Conservation (phyloP, 140 eudicot species). For the Senecio squalidus region DNA sequence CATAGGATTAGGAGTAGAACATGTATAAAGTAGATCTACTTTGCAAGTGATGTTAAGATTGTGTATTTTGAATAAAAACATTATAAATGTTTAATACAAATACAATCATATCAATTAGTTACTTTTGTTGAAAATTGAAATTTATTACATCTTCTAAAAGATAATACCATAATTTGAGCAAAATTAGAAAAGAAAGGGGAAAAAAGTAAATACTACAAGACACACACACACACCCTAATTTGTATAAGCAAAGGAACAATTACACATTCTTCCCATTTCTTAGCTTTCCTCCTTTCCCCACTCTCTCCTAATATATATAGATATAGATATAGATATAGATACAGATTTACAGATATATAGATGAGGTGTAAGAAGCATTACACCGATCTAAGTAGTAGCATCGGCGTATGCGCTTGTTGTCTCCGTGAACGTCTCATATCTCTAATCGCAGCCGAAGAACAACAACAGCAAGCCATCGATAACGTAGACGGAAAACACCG, state of each 20-base stretch:
- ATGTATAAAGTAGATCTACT: too few species aligned
- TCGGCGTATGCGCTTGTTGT: constrained; percentile 76
- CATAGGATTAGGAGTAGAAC: too few species aligned
- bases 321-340: not conserved
- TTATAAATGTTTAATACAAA: too few species aligned
- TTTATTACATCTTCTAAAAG: too few species aligned
- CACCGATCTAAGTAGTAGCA: constrained; percentile 47
- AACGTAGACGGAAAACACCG: constrained; percentile 14
- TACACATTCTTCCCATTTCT: constrained; percentile 18
- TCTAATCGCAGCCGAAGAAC: constrained; percentile 39
- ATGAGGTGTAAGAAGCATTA: constrained; percentile 75
- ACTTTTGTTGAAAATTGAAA: too few species aligned
- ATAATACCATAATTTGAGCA: too few species aligned
- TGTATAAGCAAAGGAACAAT: not conserved
- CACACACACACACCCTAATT: too few species aligned
- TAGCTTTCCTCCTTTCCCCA: constrained; percentile 1
- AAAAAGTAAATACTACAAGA: too few species aligned
- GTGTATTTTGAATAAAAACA: too few species aligned
- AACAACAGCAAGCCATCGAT: constrained; percentile 9
- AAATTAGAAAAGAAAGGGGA: too few species aligned
- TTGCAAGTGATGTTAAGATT: too few species aligned
- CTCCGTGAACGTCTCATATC: constrained; percentile 56
- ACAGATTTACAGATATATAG: constrained; percentile 6
- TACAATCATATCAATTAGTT: too few species aligned
- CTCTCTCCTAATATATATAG: not conserved